Base-by-base conservation (phyloP, 2,329 filamentous ascomycete species). In the Penicillium sp. region DNA sequence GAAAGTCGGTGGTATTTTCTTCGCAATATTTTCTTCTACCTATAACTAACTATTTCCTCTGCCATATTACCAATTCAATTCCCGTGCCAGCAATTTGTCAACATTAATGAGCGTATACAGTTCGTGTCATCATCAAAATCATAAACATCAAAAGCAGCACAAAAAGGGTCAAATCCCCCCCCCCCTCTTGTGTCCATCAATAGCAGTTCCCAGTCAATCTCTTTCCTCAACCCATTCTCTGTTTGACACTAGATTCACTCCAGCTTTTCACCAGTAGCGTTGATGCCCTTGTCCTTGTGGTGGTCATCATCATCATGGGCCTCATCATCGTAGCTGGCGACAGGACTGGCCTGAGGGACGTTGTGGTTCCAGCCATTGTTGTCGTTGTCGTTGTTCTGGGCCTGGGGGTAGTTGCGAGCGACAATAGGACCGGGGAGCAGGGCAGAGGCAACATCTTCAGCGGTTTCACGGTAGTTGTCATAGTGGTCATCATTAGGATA, bases 31-130 rank as follows among this genome's bases (percentile, higher is more conserved):
- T 5, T 19, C 15, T 12, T 44, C 24, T 54, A 56, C n/a, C 56
- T 58, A 55, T 28, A n/a, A 49, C 40, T 57, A 40, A 45, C 44
- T 44, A 49, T 42, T 17, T 42, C 17, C 37, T 15, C 40, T 45
- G 47, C 24, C 35, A 22, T 28, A 53, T 38, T 61, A 59, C 60
- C 50, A 42, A 59, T 35, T 1, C 30, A 12, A 53, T 59, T 59
- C 40, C 15, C 53, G 22, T 54, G 19, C 37, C 38, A 35, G 15
- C 4, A 22, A 30, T 2, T 13, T 2, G 3, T 49, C 19, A 22
- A 54, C 51, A 63, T 59, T 56, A 67, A 69, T 58, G 66, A 68
- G 64, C 45, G 66, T 69, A 68, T 69, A 30, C 47, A 67, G 66
- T 68, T 68, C 67, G 66, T 65, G 61, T 63, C 49, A 49, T 67